phyloP scores from a whole-genome alignment of 352 stramenopile species.

The Phytophthora tubulina region DNA sequence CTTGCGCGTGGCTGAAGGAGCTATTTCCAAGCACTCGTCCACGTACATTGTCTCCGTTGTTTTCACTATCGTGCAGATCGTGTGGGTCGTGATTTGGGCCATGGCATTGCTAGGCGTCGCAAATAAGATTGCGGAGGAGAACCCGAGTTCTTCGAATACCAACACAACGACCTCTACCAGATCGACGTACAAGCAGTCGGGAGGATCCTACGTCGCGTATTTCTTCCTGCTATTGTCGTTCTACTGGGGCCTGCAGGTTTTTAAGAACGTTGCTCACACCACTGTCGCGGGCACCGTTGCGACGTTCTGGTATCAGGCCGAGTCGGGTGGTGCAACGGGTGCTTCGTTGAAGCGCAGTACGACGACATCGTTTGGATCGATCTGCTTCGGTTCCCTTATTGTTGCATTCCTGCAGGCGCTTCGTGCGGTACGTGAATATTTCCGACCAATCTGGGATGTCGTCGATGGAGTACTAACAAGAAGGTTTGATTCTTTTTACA shows the following conservation, averaged over 20 bases:
- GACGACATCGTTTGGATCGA: conserved; percentile 95
- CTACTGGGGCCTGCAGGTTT: conserved; percentile 94
- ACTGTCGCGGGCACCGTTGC: conserved; percentile 93
- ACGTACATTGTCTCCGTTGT: conserved; percentile 90
- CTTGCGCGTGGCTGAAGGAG: conserved; percentile 87
- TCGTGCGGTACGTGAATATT: conserved; percentile 60
- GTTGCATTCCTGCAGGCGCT: conserved; percentile 94
- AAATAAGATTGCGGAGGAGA: conserved; percentile 72
- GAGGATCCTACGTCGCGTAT: conserved; percentile 50
- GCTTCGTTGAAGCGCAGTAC: conserved; percentile 85
- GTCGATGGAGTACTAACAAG: not conserved
- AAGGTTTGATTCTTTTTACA: conserved; percentile 23
- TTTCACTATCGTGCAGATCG: conserved; percentile 90
- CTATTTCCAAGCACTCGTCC: conserved; percentile 91
- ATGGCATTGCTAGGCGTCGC: conserved; percentile 90
- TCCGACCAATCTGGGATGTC: too few species aligned
- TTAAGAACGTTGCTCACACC: conserved; percentile 94
- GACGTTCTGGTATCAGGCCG: conserved; percentile 95
- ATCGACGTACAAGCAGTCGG: conserved; percentile 48
- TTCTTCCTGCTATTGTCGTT: conserved; percentile 88
- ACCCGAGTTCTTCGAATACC: conserved; percentile 45
- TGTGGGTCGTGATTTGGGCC: conserved; percentile 92
- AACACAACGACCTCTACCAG: conserved; percentile 34
- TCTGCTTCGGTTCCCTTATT: conserved; percentile 95
- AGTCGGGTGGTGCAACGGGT: conserved; percentile 87